Evolutionary conservation across 2,329 filamentous ascomycete genomes (phyloP).

Genomic region (Xylaria sp.): DNA sequence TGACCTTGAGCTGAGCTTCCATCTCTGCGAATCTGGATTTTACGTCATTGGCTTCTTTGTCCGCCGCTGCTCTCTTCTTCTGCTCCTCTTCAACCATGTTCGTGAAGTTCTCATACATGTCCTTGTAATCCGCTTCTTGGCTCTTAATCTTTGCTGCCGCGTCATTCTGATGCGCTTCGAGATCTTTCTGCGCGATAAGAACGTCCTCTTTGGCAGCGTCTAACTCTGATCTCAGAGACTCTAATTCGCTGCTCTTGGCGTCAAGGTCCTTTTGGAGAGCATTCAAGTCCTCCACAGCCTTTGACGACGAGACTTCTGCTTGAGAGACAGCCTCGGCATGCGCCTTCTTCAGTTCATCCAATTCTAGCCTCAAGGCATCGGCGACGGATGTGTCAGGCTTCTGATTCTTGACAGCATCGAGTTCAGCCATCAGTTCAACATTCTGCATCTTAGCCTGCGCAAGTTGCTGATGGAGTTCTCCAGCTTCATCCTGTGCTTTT

Average conservation of each 20-base stretch:
- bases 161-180: conserved; percentile 58
- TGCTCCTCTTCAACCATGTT: conserved; percentile 64
- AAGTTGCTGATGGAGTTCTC: conserved; percentile 58
- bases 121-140: conserved; percentile 64
- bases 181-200: conserved; percentile 55
- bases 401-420: conserved; percentile 62
- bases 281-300: conserved; percentile 39
- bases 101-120: conserved; percentile 68
- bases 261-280: conserved; percentile 41
- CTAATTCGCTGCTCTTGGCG: conserved; percentile 40
- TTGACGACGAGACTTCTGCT: conserved; percentile 43
- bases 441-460: conserved; percentile 66
- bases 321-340: conserved; percentile 52
- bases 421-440: conserved; percentile 63
- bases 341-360: conserved; percentile 54
- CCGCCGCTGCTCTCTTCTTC: conserved; percentile 42
- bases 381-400: conserved; percentile 61
- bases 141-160: conserved; percentile 59
- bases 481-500: conserved; percentile 54
- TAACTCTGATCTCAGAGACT: conserved; percentile 51
- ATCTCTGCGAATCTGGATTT: conserved; percentile 44
- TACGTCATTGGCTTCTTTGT: conserved; percentile 41
- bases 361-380: conserved; percentile 58
- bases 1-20: conserved; percentile 55
- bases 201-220: conserved; percentile 44